phyloP scores from a whole-genome alignment of 2,329 filamentous ascomycete genomes.

The Fonsecaea erecta region DNA sequence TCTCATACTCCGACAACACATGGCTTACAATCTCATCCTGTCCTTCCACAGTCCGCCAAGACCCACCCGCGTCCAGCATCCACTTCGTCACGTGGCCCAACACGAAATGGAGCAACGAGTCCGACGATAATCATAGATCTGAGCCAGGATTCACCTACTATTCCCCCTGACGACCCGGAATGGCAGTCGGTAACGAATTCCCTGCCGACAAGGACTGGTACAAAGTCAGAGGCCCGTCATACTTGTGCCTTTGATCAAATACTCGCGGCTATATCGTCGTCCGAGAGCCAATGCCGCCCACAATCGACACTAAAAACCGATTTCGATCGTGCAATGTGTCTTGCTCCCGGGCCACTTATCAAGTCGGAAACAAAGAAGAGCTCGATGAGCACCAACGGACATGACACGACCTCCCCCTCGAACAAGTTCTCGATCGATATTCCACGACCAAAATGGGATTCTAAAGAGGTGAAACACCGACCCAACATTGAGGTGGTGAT shows the following conservation, averaged over 20 bases:
- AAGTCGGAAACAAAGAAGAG: background rate
- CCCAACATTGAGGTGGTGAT: constrained; percentile 19
- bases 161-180: background rate
- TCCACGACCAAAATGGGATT: background rate
- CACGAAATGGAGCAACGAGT: background rate
- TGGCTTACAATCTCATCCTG: background rate
- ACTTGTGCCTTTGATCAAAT: background rate
- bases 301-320: too few species aligned
- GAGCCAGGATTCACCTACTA: background rate
- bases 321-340: background rate
- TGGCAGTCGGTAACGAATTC: background rate
- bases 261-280: background rate
- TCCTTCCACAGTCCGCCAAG: background rate
- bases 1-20: constrained; percentile 13
- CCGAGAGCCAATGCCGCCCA: too few species aligned
- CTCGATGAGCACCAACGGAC: background rate
- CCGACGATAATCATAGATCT: background rate
- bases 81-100: background rate
- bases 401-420: background rate
- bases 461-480: background rate
- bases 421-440: background rate
- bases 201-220: background rate
- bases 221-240: background rate
- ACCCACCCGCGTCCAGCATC: background rate
- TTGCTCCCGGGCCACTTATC: background rate